phyloP scores from a whole-genome alignment of 2,329 filamentous ascomycete species.

The Simplicillium sp. region DNA sequence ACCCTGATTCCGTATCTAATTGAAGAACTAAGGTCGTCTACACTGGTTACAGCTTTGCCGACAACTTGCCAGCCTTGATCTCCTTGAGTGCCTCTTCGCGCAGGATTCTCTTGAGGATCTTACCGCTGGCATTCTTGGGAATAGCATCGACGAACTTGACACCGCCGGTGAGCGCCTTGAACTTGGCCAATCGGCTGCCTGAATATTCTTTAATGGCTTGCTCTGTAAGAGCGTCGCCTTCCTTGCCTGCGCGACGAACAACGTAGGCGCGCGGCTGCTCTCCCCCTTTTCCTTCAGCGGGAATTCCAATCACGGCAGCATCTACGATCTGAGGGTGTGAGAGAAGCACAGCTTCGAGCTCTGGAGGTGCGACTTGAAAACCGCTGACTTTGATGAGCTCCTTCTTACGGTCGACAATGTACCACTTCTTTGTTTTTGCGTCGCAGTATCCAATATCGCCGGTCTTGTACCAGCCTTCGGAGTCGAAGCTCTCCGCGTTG shows the following conservation, averaged over 20 bases:
- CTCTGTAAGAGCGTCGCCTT: not conserved
- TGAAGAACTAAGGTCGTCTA: too few species aligned
- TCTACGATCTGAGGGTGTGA: constrained; percentile 42
- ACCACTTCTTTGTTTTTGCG: not conserved
- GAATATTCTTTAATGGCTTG: not conserved
- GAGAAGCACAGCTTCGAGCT: constrained; percentile 28
- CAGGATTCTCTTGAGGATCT: not conserved
- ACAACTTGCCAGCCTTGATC: not conserved
- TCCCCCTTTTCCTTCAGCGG: constrained; percentile 30
- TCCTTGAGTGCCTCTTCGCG: not conserved
- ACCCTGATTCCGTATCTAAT: too few species aligned
- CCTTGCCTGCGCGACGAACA: constrained; percentile 19
- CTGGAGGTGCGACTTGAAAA: constrained; percentile 49
- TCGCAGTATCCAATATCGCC: constrained; percentile 33
- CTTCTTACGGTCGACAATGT: constrained; percentile 66
- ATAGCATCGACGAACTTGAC: constrained; percentile 55
- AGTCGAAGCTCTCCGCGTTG: constrained; percentile 34
- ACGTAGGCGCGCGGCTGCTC: constrained; percentile 57
- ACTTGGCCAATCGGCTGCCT: constrained; percentile 36
- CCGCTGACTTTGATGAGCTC: constrained; percentile 55
- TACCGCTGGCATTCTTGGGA: constrained; percentile 24
- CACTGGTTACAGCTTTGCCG: not conserved
- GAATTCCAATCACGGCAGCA: constrained; percentile 56
- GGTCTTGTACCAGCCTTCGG: constrained; percentile 44
- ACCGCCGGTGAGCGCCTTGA: constrained; percentile 58